Percentiles rank a stretch among this genome's conserved stretches.
Evolutionary conservation across 371 early-diverging fungal genomes (phyloP).

Genomic region (Mortierella sp.): DNA sequence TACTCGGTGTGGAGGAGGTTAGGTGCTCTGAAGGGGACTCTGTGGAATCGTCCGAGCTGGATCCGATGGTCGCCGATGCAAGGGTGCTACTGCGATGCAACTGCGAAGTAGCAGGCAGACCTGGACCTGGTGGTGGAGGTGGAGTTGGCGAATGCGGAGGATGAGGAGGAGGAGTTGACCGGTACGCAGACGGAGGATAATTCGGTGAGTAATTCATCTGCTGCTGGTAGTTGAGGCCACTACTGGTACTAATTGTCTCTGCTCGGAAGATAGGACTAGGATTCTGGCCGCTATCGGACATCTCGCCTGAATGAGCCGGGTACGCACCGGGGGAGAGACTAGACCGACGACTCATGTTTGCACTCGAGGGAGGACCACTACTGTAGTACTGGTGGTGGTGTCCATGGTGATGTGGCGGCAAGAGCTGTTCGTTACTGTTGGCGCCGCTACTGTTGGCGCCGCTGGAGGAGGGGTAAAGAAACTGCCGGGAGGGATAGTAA

Average conservation of each 20-base stretch:
- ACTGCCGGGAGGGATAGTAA: slow-evolving; percentile 7
- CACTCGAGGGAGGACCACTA: neutral
- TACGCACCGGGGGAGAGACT: slow-evolving; percentile 36
- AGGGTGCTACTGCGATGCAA: neutral
- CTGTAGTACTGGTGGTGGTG: neutral
- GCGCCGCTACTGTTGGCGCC: slow-evolving; percentile 7
- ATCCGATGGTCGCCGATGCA: neutral
- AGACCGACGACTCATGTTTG: slow-evolving; percentile 21
- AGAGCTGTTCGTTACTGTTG: slow-evolving; percentile 32
- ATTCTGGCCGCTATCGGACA: neutral
- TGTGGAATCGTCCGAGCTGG: neutral
- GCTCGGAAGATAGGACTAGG: slow-evolving; percentile 6
- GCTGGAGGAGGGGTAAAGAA: neutral
- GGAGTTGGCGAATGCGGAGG: neutral
- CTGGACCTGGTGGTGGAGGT: neutral
- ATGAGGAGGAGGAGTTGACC: neutral
- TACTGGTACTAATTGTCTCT: slow-evolving; percentile 15
- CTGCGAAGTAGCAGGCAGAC: neutral
- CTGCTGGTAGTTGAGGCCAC: neutral
- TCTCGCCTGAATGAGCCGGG: slow-evolving; percentile 6
- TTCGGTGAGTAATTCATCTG: neutral
- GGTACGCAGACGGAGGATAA: neutral
- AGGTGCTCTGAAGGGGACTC: neutral
- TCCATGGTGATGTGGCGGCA: slow-evolving; percentile 13
- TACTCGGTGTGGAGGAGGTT: neutral